These are phyloP conservation scores for Diaporthe caulivora DNA, from an alignment of 2,329 filamentous ascomycete species.

Conservation along the genomic window DNA sequence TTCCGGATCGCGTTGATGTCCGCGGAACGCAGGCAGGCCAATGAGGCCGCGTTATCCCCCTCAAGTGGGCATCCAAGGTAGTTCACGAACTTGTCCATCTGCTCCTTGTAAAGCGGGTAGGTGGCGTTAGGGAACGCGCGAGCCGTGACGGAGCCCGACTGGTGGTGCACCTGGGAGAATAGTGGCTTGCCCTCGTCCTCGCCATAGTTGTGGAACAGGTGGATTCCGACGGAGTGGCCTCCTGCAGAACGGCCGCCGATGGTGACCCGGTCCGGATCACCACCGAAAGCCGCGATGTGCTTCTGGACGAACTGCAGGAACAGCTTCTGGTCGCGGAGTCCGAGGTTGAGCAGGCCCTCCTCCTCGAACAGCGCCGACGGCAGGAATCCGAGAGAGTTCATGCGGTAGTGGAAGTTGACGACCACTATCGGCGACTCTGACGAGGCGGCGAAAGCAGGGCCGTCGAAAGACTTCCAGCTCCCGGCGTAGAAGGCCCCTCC, in stretches of 20 bases:
- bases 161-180: constrained; percentile 51
- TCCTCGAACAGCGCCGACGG: constrained; percentile 41
- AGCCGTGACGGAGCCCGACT: constrained; percentile 54
- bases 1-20: constrained; percentile 53
- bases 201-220: constrained; percentile 48
- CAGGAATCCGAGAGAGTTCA: constrained; percentile 47
- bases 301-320: constrained; percentile 43
- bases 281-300: constrained; percentile 43
- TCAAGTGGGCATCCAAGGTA: constrained; percentile 47
- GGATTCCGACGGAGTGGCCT: constrained; percentile 28
- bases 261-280: constrained; percentile 41
- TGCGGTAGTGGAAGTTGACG: constrained; percentile 47
- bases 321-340: constrained; percentile 40
- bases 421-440: constrained; percentile 46
- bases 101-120: constrained; percentile 50
- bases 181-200: constrained; percentile 47
- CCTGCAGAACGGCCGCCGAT: constrained; percentile 37
- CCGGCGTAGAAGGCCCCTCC: constrained; percentile 53
- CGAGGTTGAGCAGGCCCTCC: constrained; percentile 44
- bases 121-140: constrained; percentile 51
- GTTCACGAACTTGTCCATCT: constrained; percentile 48
- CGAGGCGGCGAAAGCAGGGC: constrained; percentile 46
- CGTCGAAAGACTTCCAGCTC: constrained; percentile 52
- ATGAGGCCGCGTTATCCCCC: constrained; percentile 47
- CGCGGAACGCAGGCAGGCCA: constrained; percentile 54